A percentile compares a stretch with the other conserved stretches of the same genome.
Evolutionary conservation across 192 early-diverging fungal species (phyloP).

Genomic region (Dissophora globulifera): DNA sequence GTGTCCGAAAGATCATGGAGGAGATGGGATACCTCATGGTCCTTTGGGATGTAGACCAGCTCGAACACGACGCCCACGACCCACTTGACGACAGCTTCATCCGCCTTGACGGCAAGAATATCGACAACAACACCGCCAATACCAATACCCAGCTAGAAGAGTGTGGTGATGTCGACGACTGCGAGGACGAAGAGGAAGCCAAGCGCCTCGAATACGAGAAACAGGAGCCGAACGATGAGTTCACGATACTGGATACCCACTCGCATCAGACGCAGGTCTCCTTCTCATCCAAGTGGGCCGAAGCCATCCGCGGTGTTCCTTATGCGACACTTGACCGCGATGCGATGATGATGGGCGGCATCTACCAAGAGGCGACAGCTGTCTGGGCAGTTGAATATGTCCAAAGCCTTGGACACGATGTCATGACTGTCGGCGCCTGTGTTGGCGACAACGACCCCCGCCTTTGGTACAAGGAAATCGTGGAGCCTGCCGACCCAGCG

Average conservation of each 20-base stretch:
- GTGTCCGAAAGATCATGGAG: slow-evolving; percentile 31
- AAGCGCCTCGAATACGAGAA: neutral
- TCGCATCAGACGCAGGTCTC: slow-evolving; percentile 4
- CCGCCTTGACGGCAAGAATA: too few relatives aligned
- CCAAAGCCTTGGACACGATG: slow-evolving; percentile 24
- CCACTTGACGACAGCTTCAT: too few relatives aligned
- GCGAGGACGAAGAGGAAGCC: too few relatives aligned
- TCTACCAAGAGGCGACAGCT: slow-evolving; percentile 43
- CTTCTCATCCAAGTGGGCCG: slow-evolving; percentile 45
- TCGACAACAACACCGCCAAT: too few relatives aligned
- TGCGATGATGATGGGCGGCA: slow-evolving; percentile 41
- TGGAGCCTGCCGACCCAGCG: slow-evolving; percentile 7
- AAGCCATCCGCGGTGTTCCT: slow-evolving; percentile 45
- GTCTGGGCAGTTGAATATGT: slow-evolving; percentile 48
- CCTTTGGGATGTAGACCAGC: slow-evolving; percentile 54
- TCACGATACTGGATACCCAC: neutral
- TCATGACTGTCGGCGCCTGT: slow-evolving; percentile 41
- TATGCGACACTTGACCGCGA: slow-evolving; percentile 20
- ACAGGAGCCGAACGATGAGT: neutral
- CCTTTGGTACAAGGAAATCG: slow-evolving; percentile 52
- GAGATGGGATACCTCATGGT: slow-evolving; percentile 39
- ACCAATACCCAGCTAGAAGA: neutral
- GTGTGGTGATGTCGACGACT: too few relatives aligned
- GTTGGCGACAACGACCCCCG: slow-evolving; percentile 42
- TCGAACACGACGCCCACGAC: neutral